These are phyloP conservation scores for Podaxis rugospora DNA, from an alignment of 768 basidiomycete genomes.

Conservation along the genomic window DNA sequence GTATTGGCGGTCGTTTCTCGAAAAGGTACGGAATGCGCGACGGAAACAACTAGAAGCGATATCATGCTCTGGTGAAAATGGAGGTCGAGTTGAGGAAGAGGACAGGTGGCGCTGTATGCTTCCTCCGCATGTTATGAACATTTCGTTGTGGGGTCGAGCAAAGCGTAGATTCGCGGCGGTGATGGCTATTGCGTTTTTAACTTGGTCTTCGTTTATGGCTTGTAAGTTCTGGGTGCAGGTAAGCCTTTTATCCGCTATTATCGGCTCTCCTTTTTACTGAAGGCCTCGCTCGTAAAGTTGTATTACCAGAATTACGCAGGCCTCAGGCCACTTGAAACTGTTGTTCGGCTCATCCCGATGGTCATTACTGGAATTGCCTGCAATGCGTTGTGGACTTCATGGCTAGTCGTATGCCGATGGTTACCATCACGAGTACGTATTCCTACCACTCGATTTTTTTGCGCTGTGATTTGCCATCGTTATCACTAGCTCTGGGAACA, in stretches of 20 bases:
- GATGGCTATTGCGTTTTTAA: slow-evolving; percentile 56
- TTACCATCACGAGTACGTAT: slow-evolving; percentile 51
- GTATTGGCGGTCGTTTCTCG: slow-evolving; percentile 63
- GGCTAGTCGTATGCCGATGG: slow-evolving; percentile 49
- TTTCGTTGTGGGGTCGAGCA: slow-evolving; percentile 57
- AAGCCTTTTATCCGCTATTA: not conserved
- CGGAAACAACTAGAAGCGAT: not conserved
- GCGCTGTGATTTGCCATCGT: not conserved
- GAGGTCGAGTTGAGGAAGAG: too few species aligned
- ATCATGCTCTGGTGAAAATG: not conserved
- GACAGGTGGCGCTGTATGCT: not conserved
- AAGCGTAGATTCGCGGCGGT: slow-evolving; percentile 59
- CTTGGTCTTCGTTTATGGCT: slow-evolving; percentile 53
- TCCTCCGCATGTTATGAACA: slow-evolving; percentile 63
- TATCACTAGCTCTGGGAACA: slow-evolving; percentile 38
- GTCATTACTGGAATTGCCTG: slow-evolving; percentile 58
- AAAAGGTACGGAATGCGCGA: slow-evolving; percentile 27
- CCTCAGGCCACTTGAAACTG: slow-evolving; percentile 53
- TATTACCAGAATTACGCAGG: slow-evolving; percentile 68
- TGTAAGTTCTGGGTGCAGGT: slow-evolving; percentile 41
- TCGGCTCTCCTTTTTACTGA: not conserved
- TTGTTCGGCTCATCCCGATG: slow-evolving; percentile 71
- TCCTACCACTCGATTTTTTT: not conserved
- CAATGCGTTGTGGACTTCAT: slow-evolving; percentile 59
- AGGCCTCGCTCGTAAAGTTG: slow-evolving; percentile 31